These are phyloP conservation scores for Colletotrichum sp. DNA, from an alignment of 2,329 filamentous ascomycete species.

Conservation along the genomic window DNA sequence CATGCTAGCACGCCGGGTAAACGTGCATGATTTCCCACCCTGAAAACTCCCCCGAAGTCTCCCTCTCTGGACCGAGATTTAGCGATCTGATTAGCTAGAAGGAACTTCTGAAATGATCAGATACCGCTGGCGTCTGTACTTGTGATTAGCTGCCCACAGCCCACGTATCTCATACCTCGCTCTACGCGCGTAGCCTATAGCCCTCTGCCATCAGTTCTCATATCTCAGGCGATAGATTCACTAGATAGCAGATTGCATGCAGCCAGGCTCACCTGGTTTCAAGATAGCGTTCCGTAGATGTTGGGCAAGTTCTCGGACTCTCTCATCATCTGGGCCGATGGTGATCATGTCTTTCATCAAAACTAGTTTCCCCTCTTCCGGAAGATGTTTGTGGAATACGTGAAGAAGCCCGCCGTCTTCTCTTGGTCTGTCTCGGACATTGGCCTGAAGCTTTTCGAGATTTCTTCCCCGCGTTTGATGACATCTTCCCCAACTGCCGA, in stretches of 20 bases:
- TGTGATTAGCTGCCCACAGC: no score
- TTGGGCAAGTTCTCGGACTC: not conserved
- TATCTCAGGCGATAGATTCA: not conserved
- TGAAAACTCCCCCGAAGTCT: no score
- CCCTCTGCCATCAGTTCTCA: not conserved
- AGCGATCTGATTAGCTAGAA: no score
- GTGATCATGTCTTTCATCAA: not conserved
- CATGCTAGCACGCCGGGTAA: no score
- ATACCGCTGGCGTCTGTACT: no score
- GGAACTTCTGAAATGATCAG: no score
- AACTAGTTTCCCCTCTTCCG: not conserved
- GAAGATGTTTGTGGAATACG: not conserved
- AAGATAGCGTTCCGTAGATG: not conserved
- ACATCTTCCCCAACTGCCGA: not conserved
- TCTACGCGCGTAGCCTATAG: no score
- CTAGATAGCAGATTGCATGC: not conserved
- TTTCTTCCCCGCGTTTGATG: not conserved
- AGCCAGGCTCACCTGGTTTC: not conserved
- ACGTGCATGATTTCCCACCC: no score
- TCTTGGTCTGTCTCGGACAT: not conserved
- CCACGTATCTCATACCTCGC: no score
- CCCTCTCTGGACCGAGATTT: no score
- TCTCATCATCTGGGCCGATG: not conserved
- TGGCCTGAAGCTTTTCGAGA: not conserved
- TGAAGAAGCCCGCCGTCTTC: not conserved